Evolutionary conservation across 306 rosid genomes (phyloP), one percentile per base, ranked within the genome.

Genomic region (Begonia fuchsioides): DNA sequence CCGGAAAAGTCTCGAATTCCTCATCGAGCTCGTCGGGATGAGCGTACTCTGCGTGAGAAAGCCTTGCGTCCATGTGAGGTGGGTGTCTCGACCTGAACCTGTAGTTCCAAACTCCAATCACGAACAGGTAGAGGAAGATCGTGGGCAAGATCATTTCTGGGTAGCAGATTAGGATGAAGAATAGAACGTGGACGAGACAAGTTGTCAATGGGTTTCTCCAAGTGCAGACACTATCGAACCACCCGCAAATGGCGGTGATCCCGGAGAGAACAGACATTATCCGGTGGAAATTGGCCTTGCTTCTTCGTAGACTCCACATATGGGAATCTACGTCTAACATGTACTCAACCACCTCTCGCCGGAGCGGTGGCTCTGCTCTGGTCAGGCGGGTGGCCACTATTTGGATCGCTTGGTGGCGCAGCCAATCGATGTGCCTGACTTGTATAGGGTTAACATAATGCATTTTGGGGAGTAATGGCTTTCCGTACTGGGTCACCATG

Each of bases 241-340:
- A 92, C 58, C 61, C 68, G 47, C 83, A 82, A 35, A 79, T 57
- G 5, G 73, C 67, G 1, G 80, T 20, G 59, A 79, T 19, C 20
- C 93, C 80, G 0, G 79, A 69, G 32, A 92, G 76, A 43, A 92
- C 56, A 0, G 81, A 65, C 96, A 85, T 85, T 47, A 92, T 77
- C 50, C 98, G 77, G 0, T 52, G 52, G 45, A 92, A 85, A 54
- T 92, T 92, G 48, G 96, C 96, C 49, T 85, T 92, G 83, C 94
- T 82, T 68, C 87, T 75, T 65, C 98, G 77, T 10, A 92, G 59
- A 57, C 96, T 85, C 68, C 85, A 92, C 96, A 77, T 75, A 48
- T 85, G 87, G 71, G 64, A 62, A 60, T 92, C 96, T 38, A 92
- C 75, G 53, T 92, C 98, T 39, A 92, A 75, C 98, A 92, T 92